Evolutionary conservation across 768 basidiomycete genomes (phyloP), one percentile per base, ranked within the genome.

Genomic region (Infundibulicybe gibba): DNA sequence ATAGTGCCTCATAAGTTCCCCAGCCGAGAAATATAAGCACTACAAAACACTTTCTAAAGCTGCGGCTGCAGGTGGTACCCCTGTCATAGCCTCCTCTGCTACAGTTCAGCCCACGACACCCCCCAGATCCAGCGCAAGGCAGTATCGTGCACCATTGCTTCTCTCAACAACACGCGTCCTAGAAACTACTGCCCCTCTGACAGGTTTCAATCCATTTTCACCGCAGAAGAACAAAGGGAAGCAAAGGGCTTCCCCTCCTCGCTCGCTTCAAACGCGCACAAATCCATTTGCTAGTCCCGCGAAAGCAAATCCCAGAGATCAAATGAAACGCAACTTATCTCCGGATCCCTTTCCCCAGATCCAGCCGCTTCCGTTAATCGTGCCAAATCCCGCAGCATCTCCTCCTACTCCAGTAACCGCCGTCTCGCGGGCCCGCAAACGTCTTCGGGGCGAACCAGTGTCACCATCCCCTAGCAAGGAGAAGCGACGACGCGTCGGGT

Each of bases 391-490:
- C 51, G 47, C 50, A 6, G 58, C 54, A 5, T 58, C 68, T 15
- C 62, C 65, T 30, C 55, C 60, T 3, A 58, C 59, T 3, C 66
- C 68, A 9, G 57, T 64, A 33, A 68, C 60, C 41, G 78, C 85
- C 11, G 63, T 90, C 25, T 76, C 75, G 19, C 77, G 86, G 31
- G 89, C 89, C 16, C 79, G 88, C 32, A 91, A 91, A 61, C 83
- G 89, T 46, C 72, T 91, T 14, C 80, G 89, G 30, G 89, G 89
- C 20, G 89, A 91, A 57, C 83, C 83, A 1, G 87, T 91, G 2
- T 90, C 89, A 0, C 89, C 89, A 3, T 88, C 89, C 14, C 89
- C 89, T 3, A 79, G 75, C 58, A 90, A 89, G 61, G 80, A 80
- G 58, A 90, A 90, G 61, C 77, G 84, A 49, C 75, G 75, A 59